Conservation (phyloP, 345 rosid genomes). For the Salix udensis region DNA sequence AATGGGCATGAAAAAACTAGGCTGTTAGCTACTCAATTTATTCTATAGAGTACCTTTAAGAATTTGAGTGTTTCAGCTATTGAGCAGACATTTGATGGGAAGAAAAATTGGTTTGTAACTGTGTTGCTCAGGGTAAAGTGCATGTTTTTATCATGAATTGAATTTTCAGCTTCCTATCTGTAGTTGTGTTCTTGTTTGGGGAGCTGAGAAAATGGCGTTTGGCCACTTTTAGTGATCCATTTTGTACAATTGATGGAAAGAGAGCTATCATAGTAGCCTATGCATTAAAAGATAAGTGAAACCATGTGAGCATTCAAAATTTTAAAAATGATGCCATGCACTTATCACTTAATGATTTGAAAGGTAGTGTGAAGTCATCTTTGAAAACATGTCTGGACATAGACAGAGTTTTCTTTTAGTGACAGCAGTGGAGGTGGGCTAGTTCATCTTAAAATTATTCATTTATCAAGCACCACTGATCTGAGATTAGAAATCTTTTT, state of each 20-base stretch:
- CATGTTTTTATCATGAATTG: neutral
- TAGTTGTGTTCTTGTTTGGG: neutral
- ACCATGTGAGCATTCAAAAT: neutral
- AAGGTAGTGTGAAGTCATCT: neutral
- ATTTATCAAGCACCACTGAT: neutral
- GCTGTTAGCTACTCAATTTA: neutral
- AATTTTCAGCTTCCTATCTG: neutral
- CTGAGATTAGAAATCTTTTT: neutral
- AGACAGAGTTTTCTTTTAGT: neutral
- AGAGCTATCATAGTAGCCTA: neutral
- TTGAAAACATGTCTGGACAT: neutral
- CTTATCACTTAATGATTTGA: neutral
- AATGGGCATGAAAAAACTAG: neutral
- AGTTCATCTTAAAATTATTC: neutral
- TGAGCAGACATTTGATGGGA: neutral
- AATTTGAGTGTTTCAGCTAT: neutral
- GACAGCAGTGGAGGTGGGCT: neutral
- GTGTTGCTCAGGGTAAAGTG: neutral
- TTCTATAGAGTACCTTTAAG: neutral
- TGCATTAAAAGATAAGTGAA: neutral
- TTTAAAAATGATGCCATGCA: neutral
- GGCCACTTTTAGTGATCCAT: neutral
- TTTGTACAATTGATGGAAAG: neutral
- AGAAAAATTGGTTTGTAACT: neutral
- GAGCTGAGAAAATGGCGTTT: neutral